Evolutionary conservation across 177 flowering plant genomes (phyloP).

Genomic region (Telopea speciosissima): DNA sequence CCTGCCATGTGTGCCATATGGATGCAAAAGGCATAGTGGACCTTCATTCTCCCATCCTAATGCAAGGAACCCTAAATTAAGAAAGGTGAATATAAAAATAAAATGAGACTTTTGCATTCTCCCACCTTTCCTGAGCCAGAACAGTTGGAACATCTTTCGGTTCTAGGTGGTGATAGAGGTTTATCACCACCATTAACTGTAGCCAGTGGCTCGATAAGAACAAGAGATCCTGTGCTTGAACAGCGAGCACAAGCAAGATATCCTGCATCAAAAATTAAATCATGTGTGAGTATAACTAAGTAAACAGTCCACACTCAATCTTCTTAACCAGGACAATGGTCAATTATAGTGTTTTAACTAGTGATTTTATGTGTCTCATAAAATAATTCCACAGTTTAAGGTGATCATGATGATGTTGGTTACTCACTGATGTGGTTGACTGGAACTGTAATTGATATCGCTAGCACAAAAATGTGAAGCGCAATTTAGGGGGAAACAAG

Average conservation of each 20-base stretch:
- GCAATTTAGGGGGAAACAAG: not conserved
- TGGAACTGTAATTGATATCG: not conserved
- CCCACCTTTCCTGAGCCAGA: constrained; percentile 93
- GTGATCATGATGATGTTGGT: not conserved
- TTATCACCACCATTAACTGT: constrained; percentile 44
- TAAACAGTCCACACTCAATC: not conserved
- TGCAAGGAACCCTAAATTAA: not conserved
- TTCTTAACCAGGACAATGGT: not conserved
- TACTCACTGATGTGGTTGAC: not conserved
- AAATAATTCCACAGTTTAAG: not conserved
- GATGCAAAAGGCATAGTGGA: not conserved
- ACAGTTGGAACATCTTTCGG: constrained; percentile 89
- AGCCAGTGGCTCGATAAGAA: constrained; percentile 67
- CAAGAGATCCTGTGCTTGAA: constrained; percentile 69
- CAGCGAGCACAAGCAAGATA: constrained; percentile 98
- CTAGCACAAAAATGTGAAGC: not conserved
- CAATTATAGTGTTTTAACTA: not conserved
- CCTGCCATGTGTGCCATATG: not conserved
- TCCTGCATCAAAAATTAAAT: constrained; percentile 40
- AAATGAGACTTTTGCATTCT: not conserved
- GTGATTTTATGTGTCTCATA: not conserved
- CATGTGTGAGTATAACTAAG: not conserved
- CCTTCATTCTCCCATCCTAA: not conserved
- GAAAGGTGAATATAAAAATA: not conserved
- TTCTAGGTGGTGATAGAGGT: constrained; percentile 68